phyloP scores from a whole-genome alignment of 805 yeast genomes.

The Starmera amethionina region DNA sequence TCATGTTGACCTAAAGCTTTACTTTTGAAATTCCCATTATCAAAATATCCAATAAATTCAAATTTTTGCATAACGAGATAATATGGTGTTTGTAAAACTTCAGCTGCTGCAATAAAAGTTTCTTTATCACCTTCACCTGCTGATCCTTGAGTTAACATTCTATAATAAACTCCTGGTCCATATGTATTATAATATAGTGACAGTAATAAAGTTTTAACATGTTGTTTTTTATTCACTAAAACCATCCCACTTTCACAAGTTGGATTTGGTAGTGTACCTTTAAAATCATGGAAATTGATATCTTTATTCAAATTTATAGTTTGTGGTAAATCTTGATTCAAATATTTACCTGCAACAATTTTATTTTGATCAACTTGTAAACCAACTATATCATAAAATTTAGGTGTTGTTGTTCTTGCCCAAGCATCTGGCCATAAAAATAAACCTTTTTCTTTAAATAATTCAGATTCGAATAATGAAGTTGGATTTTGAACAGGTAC shows the following conservation, averaged over 20 bases:
- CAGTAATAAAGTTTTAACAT: constrained; percentile 40
- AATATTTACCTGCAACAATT: constrained; percentile 25
- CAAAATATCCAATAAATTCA: constrained; percentile 26
- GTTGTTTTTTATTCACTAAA: constrained; percentile 43
- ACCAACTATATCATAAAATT: constrained; percentile 42
- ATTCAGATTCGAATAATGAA: constrained; percentile 32
- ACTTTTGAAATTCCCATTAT: constrained; percentile 16
- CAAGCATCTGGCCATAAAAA: constrained; percentile 65
- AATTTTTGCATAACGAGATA: constrained; percentile 33
- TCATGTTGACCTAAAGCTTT: constrained; percentile 38
- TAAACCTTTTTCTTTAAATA: constrained; percentile 33
- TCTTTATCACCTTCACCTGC: constrained; percentile 74
- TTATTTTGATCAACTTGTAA: constrained; percentile 21
- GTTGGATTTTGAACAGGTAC: constrained; percentile 56
- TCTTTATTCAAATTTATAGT: constrained; percentile 11
- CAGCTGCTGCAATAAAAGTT: constrained; percentile 56
- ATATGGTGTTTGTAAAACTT: constrained; percentile 33
- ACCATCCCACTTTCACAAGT: constrained; percentile 59
- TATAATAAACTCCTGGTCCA: constrained; percentile 54
- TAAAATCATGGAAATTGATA: constrained; percentile 41
- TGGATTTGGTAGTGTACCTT: constrained; percentile 52
- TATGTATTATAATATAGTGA: constrained; percentile 48
- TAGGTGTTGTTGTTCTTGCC: constrained; percentile 59
- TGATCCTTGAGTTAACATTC: constrained; percentile 54
- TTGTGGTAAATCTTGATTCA: constrained; percentile 16